Evolutionary conservation across 768 basidiomycete genomes (phyloP), one percentile per base, ranked within the genome.

Genomic region (Rubroboletus pulcherrimus): DNA sequence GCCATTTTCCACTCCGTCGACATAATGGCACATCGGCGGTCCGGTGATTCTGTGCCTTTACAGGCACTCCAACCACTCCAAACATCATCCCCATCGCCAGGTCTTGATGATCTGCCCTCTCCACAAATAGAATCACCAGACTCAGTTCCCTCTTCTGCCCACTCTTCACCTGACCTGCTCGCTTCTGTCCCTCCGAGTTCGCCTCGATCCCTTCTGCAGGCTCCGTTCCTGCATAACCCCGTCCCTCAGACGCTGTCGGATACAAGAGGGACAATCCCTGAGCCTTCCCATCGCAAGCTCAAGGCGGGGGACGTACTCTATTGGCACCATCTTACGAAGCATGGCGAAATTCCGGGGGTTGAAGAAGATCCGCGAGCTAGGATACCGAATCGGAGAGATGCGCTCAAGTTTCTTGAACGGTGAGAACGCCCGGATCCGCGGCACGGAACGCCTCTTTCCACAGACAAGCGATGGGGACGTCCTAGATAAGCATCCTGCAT

Each of bases 321-420:
- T 64, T 91, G 89, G 89, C 87, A 91, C 66, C 84, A 90, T 61
- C 83, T 91, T 55, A 69, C 77, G 46, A 82, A 81, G 60, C 80
- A 77, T 56, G 89, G 89, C 12, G 89, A 91, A 69, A 86, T 89
- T 55, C 83, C 86, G 39, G 85, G 80, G 29, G 85, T 87, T 10
- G 69, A 68, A 49, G 83, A 90, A 57, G 83, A 89, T 68, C 64
- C 75, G 37, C 79, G 84, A 29, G 85, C 87, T 8, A 71, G 70
- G 54, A 54, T 66, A 21, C 49, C 61, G 31, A 62, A 48, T 29
- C 49, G 53, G 46, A 42, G 43, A 14, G 24, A 47, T 48, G 26
- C 43, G 21, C 41, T 48, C 53, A 55, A 54, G 7, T 58, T 63
- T 60, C 46, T 64, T 17, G 71, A 66, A 31, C 71, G 70, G 40